Base-by-base conservation (phyloP, 1,284 basidiomycete species). In the Leccinum colubrinum region DNA sequence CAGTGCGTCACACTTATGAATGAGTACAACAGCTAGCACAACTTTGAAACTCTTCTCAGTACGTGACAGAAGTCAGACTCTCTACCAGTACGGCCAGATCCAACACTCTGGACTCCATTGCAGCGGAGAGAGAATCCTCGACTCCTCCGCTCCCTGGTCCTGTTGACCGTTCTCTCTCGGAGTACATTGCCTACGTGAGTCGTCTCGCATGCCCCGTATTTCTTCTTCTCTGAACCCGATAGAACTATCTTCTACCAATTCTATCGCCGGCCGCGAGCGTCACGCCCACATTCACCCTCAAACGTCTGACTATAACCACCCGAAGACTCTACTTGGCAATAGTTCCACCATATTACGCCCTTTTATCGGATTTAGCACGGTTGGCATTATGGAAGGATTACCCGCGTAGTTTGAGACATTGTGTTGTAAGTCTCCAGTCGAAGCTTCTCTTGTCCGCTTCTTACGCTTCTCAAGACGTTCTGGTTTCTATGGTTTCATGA, bases 401-500 rank as follows among this genome's bases (percentile, higher is more conserved):
- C 56, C 70, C 66, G 35, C 78, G 65, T 37, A 89, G 87, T 64
- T 66, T 78, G 4, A 60, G 73, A 6, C 80, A 80, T 61, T 90
- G 87, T 64, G 59, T 70, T 33, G 87, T 88, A 66, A 63, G 85
- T 79, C 50, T 33, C 25, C 20, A 59, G 56, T 17, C 5, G 22
- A 58, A 1, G 41, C 48, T 22, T 54, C 33, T 48, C n/a, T 22
- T 35, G 59, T 15, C 14, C 14, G 41, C 50, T 57, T 59, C 62
- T 71, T 17, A 72, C 4, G 11, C 65, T 58, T 48, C 35, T 46
- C 33, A 62, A 88, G 87, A 63, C 78, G 3, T 90, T 82, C 64
- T 90, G 88, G 88, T 69, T 80, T 25, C 68, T 88, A 17, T 90
- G 88, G 88, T 83, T 82, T 68, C 68, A 82, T 59, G 79, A 87